Evolutionary conservation across 1,284 basidiomycete species (phyloP).

Genomic region (Hymenochaete sp.): DNA sequence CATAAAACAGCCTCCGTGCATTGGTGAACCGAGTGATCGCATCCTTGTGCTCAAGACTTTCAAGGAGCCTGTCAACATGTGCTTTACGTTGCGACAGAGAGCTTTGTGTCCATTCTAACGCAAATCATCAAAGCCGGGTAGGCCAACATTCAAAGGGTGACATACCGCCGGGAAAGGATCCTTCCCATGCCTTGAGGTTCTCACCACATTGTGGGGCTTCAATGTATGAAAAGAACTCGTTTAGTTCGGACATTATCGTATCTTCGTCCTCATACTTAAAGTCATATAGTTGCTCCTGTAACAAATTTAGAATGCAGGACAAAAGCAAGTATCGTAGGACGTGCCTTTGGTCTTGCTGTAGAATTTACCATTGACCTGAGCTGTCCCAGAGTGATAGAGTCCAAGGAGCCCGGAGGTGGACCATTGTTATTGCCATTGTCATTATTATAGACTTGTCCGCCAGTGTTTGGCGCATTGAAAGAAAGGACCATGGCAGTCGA

Average conservation of each 20-base stretch:
- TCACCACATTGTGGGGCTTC: slow-evolving; percentile 89
- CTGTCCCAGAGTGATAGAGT: slow-evolving; percentile 78
- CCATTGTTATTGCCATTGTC: slow-evolving; percentile 2
- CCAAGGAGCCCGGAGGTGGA: slow-evolving; percentile 26
- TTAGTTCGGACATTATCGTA: slow-evolving; percentile 89
- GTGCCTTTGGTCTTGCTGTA: slow-evolving; percentile 69
- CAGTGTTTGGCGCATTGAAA: too few species aligned
- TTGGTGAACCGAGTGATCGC: slow-evolving; percentile 79
- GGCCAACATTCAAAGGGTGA: slow-evolving; percentile 5
- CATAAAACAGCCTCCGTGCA: slow-evolving; percentile 80
- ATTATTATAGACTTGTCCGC: slow-evolving; percentile 10
- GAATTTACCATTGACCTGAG: slow-evolving; percentile 65
- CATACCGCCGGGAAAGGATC: slow-evolving; percentile 69
- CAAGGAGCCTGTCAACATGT: slow-evolving; percentile 73
- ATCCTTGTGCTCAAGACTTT: slow-evolving; percentile 79
- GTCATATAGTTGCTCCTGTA: slow-evolving; percentile 77
- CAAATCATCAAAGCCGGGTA: slow-evolving; percentile 10
- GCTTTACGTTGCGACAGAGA: slow-evolving; percentile 52
- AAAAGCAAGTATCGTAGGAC: slow-evolving; percentile 17
- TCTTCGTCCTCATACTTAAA: slow-evolving; percentile 94
- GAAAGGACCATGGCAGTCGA: slow-evolving; percentile 13
- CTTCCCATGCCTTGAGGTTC: slow-evolving; percentile 83
- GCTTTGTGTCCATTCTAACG: slow-evolving; percentile 71
- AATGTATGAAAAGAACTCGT: slow-evolving; percentile 97
- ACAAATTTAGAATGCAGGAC: neutral